Conservation (phyloP, 192 early-diverging fungal genomes). For the Entomortierella beljakovae region DNA sequence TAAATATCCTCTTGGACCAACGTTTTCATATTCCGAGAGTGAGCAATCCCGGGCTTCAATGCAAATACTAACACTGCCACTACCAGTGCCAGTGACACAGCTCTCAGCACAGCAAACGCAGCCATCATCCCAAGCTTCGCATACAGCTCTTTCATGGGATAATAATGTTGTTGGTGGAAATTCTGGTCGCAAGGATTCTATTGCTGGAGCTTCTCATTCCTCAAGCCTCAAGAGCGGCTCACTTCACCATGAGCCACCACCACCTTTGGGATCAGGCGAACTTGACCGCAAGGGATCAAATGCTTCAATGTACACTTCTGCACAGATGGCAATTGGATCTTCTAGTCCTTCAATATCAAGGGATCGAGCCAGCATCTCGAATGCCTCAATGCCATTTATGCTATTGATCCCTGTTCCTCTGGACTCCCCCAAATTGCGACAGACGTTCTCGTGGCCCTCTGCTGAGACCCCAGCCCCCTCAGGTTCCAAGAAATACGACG, state of each 20-base stretch:
- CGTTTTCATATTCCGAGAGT: slow-evolving; percentile 31
- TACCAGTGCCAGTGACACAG: too few species aligned
- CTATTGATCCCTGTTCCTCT: slow-evolving; percentile 27
- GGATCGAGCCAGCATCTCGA: not conserved
- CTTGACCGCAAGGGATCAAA: slow-evolving; percentile 10
- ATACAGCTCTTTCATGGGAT: slow-evolving; percentile 9
- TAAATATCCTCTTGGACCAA: slow-evolving; percentile 29
- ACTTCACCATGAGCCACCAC: not conserved
- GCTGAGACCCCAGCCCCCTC: slow-evolving; percentile 12
- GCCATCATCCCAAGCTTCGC: not conserved
- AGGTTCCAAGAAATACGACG: not conserved
- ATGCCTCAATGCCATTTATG: slow-evolving; percentile 24
- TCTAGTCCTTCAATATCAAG: too few species aligned
- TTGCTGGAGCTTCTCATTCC: not conserved
- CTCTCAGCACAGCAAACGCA: not conserved
- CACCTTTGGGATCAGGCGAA: not conserved
- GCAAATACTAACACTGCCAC: slow-evolving; percentile 5
- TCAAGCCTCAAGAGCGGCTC: slow-evolving; percentile 12
- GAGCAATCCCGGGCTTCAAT: slow-evolving; percentile 8
- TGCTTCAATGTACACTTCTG: slow-evolving; percentile 3
- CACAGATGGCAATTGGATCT: not conserved
- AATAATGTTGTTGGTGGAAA: not conserved
- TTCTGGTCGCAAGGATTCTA: slow-evolving; percentile 1
- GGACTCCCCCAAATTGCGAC: slow-evolving; percentile 29
- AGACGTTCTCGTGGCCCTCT: slow-evolving; percentile 41